Conservation (phyloP, 148 eudicot species). For the Persicaria tinctoria region DNA sequence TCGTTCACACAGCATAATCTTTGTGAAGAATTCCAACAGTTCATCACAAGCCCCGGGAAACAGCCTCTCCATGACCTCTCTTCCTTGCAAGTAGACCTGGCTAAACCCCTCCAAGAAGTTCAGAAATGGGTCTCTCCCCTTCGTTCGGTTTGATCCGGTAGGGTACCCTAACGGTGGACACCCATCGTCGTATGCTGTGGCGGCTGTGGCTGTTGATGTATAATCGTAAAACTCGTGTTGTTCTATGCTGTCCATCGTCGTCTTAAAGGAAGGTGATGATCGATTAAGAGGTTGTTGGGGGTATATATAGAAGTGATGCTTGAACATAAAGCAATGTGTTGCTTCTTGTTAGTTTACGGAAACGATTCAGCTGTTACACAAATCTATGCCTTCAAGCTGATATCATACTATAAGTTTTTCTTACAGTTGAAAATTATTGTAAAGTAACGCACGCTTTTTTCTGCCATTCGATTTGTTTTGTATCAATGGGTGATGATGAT, state of each 20-base stretch:
- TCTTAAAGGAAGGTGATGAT: not conserved
- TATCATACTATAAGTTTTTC: not conserved
- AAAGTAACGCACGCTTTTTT: not conserved
- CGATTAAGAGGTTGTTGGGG: not conserved
- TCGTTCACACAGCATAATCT: not conserved
- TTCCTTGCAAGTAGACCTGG: not conserved
- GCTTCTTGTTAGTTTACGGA: not conserved
- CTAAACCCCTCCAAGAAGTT: slow-evolving; percentile 4
- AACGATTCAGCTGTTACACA: not conserved
- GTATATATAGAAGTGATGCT: not conserved
- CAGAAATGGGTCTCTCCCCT: not conserved
- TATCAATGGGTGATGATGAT: not conserved
- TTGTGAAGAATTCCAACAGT: not conserved
- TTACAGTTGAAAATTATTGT: not conserved
- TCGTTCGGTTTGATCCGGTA: not conserved
- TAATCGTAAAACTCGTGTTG: not conserved
- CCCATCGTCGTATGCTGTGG: not conserved
- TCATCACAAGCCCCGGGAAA: slow-evolving; percentile 4
- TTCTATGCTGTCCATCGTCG: slow-evolving; percentile 3
- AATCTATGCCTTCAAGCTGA: not conserved
- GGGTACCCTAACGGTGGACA: slow-evolving; percentile 5
- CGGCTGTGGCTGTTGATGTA: not conserved
- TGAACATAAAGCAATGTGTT: not conserved
- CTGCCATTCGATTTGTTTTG: not conserved
- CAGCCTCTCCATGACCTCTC: slow-evolving; percentile 4